These are phyloP conservation scores for Desmodesmus armatus DNA, from an alignment of 139 green algal genomes.

Conservation along the genomic window DNA sequence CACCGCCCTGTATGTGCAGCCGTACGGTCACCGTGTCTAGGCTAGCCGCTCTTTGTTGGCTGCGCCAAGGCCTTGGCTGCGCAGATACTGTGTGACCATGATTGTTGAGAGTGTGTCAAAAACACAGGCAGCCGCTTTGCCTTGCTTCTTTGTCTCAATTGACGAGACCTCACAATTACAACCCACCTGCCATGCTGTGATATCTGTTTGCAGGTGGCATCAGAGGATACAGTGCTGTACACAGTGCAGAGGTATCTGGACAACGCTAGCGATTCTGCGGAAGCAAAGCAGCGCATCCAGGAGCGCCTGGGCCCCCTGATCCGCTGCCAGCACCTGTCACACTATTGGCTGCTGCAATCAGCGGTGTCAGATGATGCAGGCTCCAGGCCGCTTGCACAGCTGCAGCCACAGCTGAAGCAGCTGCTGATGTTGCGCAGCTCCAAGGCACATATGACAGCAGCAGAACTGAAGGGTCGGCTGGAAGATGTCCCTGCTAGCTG, in stretches of 20 bases:
- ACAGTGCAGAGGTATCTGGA: not conserved
- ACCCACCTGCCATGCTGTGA: too few relatives aligned
- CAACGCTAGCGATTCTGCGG: not conserved
- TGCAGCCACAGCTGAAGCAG: not conserved
- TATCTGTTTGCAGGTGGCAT: not conserved
- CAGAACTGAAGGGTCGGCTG: not conserved
- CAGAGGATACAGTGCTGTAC: conserved; percentile 10
- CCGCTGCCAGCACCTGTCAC: not conserved
- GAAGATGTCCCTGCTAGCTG: not conserved
- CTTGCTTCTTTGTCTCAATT: too few relatives aligned
- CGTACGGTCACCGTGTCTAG: too few relatives aligned
- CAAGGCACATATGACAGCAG: not conserved
- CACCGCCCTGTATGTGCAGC: too few relatives aligned
- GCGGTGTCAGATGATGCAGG: not conserved
- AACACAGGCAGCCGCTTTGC: too few relatives aligned
- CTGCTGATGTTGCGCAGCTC: not conserved
- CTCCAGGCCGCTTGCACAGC: not conserved
- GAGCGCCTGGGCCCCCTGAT: not conserved
- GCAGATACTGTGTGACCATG: too few relatives aligned
- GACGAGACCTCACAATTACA: too few relatives aligned
- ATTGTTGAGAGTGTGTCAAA: too few relatives aligned
- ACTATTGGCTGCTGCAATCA: not conserved
- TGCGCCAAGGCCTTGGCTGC: too few relatives aligned
- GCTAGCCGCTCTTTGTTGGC: too few relatives aligned
- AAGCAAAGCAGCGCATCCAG: not conserved